Percentiles rank a stretch among this genome's conserved stretches.
phyloP scores from a whole-genome alignment of 116 monocot species.

The Phalaenopsis hybrid region DNA sequence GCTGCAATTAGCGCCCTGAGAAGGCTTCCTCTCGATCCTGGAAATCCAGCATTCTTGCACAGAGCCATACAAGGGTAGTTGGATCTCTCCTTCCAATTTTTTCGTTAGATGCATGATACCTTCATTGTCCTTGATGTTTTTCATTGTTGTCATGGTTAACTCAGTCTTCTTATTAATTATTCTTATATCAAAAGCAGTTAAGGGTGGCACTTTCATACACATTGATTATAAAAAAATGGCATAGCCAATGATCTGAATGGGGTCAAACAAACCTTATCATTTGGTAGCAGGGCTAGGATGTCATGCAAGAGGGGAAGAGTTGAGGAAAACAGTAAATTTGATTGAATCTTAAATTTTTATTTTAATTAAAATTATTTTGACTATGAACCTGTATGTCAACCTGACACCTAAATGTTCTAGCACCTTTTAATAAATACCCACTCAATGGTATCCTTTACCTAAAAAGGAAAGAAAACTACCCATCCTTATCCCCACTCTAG shows the following conservation, averaged over 20 bases:
- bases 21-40: conserved; percentile 99
- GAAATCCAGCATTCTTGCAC: conserved; percentile 97
- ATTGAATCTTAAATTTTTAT: not conserved
- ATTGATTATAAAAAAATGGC: not conserved
- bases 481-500: not conserved
- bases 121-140: not conserved
- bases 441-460: not conserved
- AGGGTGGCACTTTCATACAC: not conserved
- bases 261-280: not conserved
- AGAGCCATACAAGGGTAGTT: conserved; percentile 92
- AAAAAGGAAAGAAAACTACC: not conserved
- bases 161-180: not conserved
- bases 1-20: conserved; percentile 87
- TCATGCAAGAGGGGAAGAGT: not conserved
- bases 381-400: not conserved
- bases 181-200: not conserved
- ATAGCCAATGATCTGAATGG: not conserved
- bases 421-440: not conserved
- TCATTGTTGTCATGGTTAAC: not conserved
- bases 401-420: not conserved
- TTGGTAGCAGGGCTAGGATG: not conserved
- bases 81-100: conserved; percentile 5
- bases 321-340: not conserved
- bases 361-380: not conserved
- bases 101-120: not conserved